Base-by-base conservation (phyloP, 2,329 filamentous ascomycete genomes). In the Pestalotiopsis sp. region DNA sequence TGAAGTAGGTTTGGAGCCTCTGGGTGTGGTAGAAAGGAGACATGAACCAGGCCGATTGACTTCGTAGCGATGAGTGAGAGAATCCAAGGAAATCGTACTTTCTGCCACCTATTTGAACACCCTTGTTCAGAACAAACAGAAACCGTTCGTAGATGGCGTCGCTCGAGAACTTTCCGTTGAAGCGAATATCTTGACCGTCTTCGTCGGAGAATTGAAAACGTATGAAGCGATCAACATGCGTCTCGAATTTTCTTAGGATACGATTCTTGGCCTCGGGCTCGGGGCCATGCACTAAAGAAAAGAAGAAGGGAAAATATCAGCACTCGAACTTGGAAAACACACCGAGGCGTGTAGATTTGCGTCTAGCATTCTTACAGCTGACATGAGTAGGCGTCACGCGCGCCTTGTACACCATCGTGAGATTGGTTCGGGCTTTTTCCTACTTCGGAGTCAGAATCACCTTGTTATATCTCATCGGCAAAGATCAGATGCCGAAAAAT, bases 201-300 rank as follows among this genome's bases (percentile, higher is more conserved):
- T 97, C 93, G 61, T 96, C 93, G 38, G 85, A 85, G 73, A 96
- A 94, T 6, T 89, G 86, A 0, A 95, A 91, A 0, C 93, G 86
- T 0, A 93, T 75, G 72, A 94, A 94, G 72, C 86, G 84, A 60
- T 92, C 87, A 1, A 85, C 85, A 67, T 90, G 82, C 0, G 85
- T 74, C 0, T 84, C 77, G 71, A 90, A 93, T 71, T 88, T 88
- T n/a, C 92, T 87, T 17, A 95, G 80, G 3, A 95, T 88, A 4
- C 91, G 84, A 74, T 94, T 94, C 69, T 88, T 90, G 6, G 87
- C 87, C 75, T 93, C 92, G 0, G 87, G 81, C 64, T 91, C 89
- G 0, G 91, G 91, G 0, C 90, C 90, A 36, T 65, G 63, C 9
- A 65, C 45, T 52, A 52, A 14, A 31, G 27, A 6, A 31, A 31